phyloP scores from a whole-genome alignment of 2,329 filamentous ascomycete genomes.

The Talaromyces pinophilus region DNA sequence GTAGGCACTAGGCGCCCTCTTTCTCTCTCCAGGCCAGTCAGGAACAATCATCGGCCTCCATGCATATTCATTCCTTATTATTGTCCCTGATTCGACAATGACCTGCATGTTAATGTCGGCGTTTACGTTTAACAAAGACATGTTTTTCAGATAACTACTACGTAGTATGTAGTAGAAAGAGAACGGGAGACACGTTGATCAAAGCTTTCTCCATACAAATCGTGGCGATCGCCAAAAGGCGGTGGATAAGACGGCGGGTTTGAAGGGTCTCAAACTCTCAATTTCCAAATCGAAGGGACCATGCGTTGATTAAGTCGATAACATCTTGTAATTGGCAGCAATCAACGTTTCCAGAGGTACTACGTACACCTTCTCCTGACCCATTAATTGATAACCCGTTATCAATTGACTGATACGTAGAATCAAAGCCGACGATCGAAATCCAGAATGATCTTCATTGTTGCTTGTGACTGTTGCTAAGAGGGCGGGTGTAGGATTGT shows the following conservation, averaged over 20 bases:
- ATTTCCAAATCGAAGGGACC: not conserved
- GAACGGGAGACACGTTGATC: not conserved
- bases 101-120: constrained; percentile 2
- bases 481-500: not conserved
- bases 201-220: not conserved
- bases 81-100: constrained; percentile 7
- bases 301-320: not conserved
- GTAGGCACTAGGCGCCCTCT: constrained; percentile 1
- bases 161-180: not conserved
- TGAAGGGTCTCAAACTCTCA: not conserved
- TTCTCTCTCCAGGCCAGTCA: constrained; percentile 12
- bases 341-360: not conserved
- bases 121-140: constrained; percentile 7
- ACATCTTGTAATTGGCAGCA: not conserved
- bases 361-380: constrained; percentile 2
- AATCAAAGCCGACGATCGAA: not conserved
- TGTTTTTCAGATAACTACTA: not conserved
- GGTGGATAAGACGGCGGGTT: constrained; percentile 1
- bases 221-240: constrained; percentile 1
- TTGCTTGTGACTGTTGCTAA: constrained; percentile 9
- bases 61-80: not conserved
- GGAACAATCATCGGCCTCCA: constrained; percentile 1
- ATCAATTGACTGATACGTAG: not conserved
- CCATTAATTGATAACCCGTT: not conserved
- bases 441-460: not conserved